Base-by-base conservation (phyloP, 306 rosid genomes). In the Glycine soja region DNA sequence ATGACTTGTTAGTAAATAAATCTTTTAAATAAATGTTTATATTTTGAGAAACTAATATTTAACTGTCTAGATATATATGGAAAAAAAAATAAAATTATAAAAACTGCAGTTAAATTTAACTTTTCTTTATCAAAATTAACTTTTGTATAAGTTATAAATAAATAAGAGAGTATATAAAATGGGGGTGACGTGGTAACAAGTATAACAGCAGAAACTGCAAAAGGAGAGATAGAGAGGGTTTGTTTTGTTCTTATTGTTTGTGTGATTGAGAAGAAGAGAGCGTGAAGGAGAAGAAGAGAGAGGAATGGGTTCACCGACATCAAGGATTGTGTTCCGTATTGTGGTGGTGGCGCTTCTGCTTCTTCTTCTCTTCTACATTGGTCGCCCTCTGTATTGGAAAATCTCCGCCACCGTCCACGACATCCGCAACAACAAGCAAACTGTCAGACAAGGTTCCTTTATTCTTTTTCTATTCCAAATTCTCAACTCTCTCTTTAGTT, bases 321-420 rank as follows among this genome's bases (percentile, higher is more conserved):
- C 92, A 14, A 91, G 76, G 84, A 38, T 88, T 47, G 80, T 83
- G 0, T 91, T 91, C 87, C 98, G 97, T 43, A 4, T 86, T 3
- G 12, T 54, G 5, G 8, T 88, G 70, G 69, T 75, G 15, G 75
- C 79, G 46, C 64, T 89, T 1, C 9, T 88, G 15, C 10, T 93
- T 15, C 76, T 93, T 7, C 5, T 89, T 62, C 74, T 90, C 82
- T 93, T 91, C 90, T 93, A 90, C 83, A 79, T 86, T 15, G 95
- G 92, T 77, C 98, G 97, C 48, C 97, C 97, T 57, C 84, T 94
- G 67, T 94, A 94, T 80, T 94, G 98, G 97, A 94, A 94, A 78
- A 78, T 94, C 83, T 89, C 97, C 13, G 97, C 97, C 52, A 90
- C 98, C 69, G 69, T 92, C 58, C 93, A 90, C 79, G 98, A 94